A percentile compares a stretch with the other conserved stretches of the same genome.
Conservation (phyloP, 768 basidiomycete genomes). For the Boletellus sp. region DNA sequence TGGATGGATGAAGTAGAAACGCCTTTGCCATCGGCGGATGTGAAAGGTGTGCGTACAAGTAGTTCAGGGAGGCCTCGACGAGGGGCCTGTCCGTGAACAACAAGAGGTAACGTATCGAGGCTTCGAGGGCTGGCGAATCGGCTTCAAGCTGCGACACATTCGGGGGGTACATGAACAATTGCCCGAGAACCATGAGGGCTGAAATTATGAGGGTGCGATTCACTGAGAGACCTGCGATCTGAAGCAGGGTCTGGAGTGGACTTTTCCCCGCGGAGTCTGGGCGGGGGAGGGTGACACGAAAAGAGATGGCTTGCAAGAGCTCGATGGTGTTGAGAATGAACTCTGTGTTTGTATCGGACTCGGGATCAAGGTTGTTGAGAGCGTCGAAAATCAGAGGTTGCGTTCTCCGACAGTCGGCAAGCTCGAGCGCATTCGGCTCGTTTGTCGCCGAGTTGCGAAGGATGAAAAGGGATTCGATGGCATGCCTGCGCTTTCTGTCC, state of each 20-base stretch:
- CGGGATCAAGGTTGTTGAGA: constrained; percentile 56
- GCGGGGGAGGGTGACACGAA: constrained; percentile 38
- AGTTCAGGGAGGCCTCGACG: constrained; percentile 69
- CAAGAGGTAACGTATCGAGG: constrained; percentile 69
- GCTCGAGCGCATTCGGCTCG: constrained; percentile 60
- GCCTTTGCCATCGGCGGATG: constrained; percentile 72
- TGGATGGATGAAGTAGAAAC: constrained; percentile 66
- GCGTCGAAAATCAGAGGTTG: constrained; percentile 63
- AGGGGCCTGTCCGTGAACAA: constrained; percentile 66
- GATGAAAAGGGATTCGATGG: constrained; percentile 81
- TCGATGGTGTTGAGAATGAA: constrained; percentile 71
- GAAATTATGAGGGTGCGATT: constrained; percentile 78
- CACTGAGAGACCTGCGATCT: constrained; percentile 51
- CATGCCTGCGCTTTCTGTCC: constrained; percentile 61
- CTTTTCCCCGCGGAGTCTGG: constrained; percentile 37
- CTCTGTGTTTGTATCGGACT: constrained; percentile 67
- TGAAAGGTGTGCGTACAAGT: constrained; percentile 71
- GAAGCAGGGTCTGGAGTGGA: constrained; percentile 56
- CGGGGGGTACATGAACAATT: constrained; percentile 56
- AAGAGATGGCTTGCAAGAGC: constrained; percentile 60
- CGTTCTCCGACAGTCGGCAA: constrained; percentile 57
- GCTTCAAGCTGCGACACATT: constrained; percentile 53
- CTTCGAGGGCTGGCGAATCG: constrained; percentile 56
- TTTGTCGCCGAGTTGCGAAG: constrained; percentile 81
- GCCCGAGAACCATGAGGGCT: constrained; percentile 55